Conservation (phyloP, 2,329 filamentous ascomycete genomes). For the Alternaria gansuensis region DNA sequence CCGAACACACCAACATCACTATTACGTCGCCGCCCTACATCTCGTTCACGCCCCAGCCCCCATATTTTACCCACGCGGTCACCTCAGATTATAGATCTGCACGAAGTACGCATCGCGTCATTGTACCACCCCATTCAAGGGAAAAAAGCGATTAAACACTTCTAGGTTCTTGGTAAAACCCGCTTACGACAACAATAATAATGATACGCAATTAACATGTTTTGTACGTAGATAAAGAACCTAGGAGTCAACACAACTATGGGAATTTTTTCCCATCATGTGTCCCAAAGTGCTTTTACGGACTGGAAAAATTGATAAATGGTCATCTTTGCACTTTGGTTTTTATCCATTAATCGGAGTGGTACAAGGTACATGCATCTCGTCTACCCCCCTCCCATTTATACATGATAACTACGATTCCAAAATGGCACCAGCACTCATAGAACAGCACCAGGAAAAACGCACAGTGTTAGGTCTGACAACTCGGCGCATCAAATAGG, state of each 20-base stretch:
- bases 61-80: slow-evolving; percentile 1
- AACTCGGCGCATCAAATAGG: not conserved
- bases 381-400: not conserved
- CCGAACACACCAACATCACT: not conserved
- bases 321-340: too few relatives aligned
- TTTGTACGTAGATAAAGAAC: too few relatives aligned
- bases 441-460: not conserved
- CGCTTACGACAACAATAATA: not conserved
- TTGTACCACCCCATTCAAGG: not conserved
- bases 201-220: too few relatives aligned
- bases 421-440: not conserved
- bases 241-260: too few relatives aligned
- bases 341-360: too few relatives aligned
- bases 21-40: not conserved
- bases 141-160: too few relatives aligned
- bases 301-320: too few relatives aligned
- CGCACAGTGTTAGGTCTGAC: not conserved
- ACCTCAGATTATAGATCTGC: slow-evolving; percentile 5
- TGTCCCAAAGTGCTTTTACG: too few relatives aligned
- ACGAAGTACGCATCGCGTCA: slow-evolving; percentile 3
- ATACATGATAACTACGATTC: not conserved
- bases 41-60: not conserved
- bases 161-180: too few relatives aligned
- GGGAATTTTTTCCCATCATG: too few relatives aligned
- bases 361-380: not conserved